Evolutionary conservation across 2,329 filamentous ascomycete genomes (phyloP).

Genomic region (Aciculosporium take): DNA sequence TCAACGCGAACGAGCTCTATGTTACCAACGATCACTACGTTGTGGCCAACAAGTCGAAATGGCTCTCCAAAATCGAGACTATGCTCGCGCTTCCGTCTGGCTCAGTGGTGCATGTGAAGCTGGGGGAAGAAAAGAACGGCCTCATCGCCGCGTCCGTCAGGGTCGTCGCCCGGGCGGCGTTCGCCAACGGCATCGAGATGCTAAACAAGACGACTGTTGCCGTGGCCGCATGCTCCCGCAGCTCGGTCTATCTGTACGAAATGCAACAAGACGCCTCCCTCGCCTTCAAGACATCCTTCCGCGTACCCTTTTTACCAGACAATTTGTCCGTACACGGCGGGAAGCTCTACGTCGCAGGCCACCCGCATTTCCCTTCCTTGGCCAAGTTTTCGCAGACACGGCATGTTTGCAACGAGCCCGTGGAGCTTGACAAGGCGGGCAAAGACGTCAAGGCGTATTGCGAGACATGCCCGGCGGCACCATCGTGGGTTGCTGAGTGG

Average conservation of each 20-base stretch:
- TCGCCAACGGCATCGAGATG: conserved; percentile 27
- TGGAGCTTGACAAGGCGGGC: conserved; percentile 12
- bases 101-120: conserved; percentile 21
- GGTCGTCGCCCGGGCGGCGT: conserved; percentile 21
- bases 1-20: conserved; percentile 22
- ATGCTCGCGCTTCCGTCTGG: conserved; percentile 19
- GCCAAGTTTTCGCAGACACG: conserved; percentile 18
- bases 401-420: conserved; percentile 20
- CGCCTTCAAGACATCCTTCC: conserved; percentile 1
- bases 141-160: conserved; percentile 7
- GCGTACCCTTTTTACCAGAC: conserved; percentile 24
- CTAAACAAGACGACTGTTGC: conserved; percentile 24
- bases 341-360: conserved; percentile 25
- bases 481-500: conserved; percentile 22
- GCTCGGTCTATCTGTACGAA: conserved; percentile 18
- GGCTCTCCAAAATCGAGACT: conserved; percentile 20
- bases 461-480: not conserved
- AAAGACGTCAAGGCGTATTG: conserved; percentile 7
- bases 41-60: conserved; percentile 10
- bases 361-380: conserved; percentile 22
- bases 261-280: conserved; percentile 6
- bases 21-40: conserved; percentile 28
- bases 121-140: conserved; percentile 3
- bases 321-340: conserved; percentile 21
- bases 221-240: conserved; percentile 21